Base-by-base conservation (phyloP, 1,139 yeast species). In the Nakaseomyces sp. region DNA sequence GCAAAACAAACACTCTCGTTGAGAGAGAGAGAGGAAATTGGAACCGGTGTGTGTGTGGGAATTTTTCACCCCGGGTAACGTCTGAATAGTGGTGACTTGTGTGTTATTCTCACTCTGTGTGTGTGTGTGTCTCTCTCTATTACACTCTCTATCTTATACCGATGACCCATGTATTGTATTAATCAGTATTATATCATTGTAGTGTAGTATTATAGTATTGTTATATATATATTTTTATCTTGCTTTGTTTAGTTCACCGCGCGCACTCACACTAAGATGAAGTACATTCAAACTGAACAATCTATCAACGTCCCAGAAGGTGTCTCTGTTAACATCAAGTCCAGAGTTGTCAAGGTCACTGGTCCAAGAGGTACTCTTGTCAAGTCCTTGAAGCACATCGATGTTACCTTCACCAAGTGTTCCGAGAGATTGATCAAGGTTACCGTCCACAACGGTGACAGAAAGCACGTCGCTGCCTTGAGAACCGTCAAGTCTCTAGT, bases 381-480 rank as follows among this genome's bases (percentile, higher is more conserved):
- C 76, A 91, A 91, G 81, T 77, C 83, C 79, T 79, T 93, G 69
- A 81, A 83, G 70, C 99, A 93, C 77, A 81, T 91, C 65, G 85
- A 91, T 71, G 96, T 93, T 64, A 81, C 96, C 58, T 91, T 91
- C 81, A 55, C 65, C 61, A 87, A 89, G 79, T 66, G 84, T 58
- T 71, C 72, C 69, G 73, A 77, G 74, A 74, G 69, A 56, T 80
- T 79, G 63, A 76, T 93, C 74, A 84, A 82, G 76, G 80, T 91
- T 68, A 77, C 88, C 64, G 96, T 93, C 58, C 94, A 86, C 84
- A 87, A 89, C 71, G 98, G 98, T 77, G 96, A 87, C 85, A 88
- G 97, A 82, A 91, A 91, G 82, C 98, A 91, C 77, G 97, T 91
- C 72, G 99, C 99, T 70, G 87, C 96, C 69, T 79, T 91, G 71